Evolutionary conservation across 1,284 basidiomycete species (phyloP), one percentile per base, ranked within the genome.

Genomic region (Volvariella volvacea): DNA sequence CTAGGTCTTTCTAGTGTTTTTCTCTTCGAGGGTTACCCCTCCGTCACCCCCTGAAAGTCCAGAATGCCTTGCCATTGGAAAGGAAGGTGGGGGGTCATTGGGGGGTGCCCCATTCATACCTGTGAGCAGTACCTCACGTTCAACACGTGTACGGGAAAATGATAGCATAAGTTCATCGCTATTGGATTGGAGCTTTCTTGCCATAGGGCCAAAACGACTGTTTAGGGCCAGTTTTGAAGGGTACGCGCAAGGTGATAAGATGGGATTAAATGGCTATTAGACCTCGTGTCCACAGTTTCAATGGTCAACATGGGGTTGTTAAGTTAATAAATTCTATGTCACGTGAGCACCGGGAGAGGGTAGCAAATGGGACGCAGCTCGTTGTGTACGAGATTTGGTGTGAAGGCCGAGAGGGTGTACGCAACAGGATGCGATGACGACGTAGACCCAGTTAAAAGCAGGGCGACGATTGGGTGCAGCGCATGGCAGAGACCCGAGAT

Each of bases 41-140:
- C 14, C 34, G 8, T 36, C 34, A 15, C 34, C 19, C 19, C 34
- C 34, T 36, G 34, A 16, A 20, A 15, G n/a, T 36, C 15, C 6
- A 6, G 34, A 40, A 36, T 20, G 16, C 45, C 46, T 37, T 50
- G 48, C 46, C 44, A 46, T 45, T 44, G 50, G 48, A n/a, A 36
- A 36, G 51, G 47, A 51, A 54, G 53, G 48, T 45, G 45, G 45
- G 49, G 52, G 45, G 6, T 6, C 12, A 6, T 6, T 6, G 25
- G 25, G 25, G 25, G 6, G 25, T 6, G 12, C 25, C 25, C 25
- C 25, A 28, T 28, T 50, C 51, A 60, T 59, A 62, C 58, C 55
- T 56, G n/a, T n/a, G n/a, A n/a, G n/a, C n/a, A 55, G 56, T 56
- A 65, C 68, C 70, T 65, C 67, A 64, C 63, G 63, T 53, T 47